phyloP scores from a whole-genome alignment of 345 rosid species.

The Populus nigra region DNA sequence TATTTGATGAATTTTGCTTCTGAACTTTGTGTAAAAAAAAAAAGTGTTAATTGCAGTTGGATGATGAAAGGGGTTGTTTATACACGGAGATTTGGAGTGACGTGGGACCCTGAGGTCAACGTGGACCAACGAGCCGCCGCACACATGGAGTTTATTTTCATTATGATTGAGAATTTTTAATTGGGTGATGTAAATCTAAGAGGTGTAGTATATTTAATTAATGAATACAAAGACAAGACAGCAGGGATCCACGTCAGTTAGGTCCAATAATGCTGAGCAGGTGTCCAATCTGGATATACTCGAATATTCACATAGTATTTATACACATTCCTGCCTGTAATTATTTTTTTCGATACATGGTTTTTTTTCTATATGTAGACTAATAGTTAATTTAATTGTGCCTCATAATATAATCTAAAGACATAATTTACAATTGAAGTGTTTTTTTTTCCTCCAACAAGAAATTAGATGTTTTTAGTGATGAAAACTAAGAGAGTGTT shows the following conservation, averaged over 20 bases:
- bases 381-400: too few relatives aligned
- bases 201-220: not conserved
- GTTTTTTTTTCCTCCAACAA: fast-evolving
- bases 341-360: not conserved
- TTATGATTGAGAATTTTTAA: not conserved
- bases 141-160: conserved; percentile 2
- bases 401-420: not conserved
- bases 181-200: conserved; percentile 1
- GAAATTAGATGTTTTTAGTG: not conserved
- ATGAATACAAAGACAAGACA: not conserved
- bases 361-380: not conserved
- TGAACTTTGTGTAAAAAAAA: too few relatives aligned
- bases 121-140: conserved; percentile 22
- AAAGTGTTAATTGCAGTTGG: not conserved
- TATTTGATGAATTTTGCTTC: too few relatives aligned
- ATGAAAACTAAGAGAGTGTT: too few relatives aligned
- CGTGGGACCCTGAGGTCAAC: not conserved
- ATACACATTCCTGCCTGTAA: not conserved
- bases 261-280: conserved; percentile 12
- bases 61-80: not conserved
- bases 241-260: conserved; percentile 34
- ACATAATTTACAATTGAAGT: too few relatives aligned
- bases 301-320: conserved; percentile 12
- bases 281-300: conserved; percentile 22
- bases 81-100: conserved; percentile 5